Evolutionary conservation across 306 rosid genomes (phyloP).

Genomic region (Cucurbita pepo): DNA sequence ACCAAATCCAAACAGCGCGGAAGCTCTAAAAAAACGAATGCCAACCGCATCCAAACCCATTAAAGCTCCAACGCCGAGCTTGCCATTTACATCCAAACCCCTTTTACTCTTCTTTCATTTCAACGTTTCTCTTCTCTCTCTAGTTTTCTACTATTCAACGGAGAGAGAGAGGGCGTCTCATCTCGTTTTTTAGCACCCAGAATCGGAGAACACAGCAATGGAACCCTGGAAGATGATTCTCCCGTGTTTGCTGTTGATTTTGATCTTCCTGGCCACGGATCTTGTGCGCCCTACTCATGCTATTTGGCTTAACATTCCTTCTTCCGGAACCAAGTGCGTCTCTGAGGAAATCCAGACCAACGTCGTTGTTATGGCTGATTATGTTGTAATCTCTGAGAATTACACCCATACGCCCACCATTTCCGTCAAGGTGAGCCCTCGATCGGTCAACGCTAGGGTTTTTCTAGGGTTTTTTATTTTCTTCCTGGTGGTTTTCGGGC

Average conservation of each 20-base stretch:
- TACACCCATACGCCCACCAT: conserved; percentile 32
- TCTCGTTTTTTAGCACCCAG: not conserved
- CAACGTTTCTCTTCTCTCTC: not conserved
- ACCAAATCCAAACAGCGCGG: not conserved
- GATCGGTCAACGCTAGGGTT: not conserved
- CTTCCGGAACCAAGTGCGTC: conserved; percentile 62
- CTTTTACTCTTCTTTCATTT: not conserved
- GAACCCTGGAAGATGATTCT: not conserved
- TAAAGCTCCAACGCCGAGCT: not conserved
- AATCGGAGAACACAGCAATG: not conserved
- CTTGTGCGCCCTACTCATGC: conserved; percentile 17
- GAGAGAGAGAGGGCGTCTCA: not conserved
- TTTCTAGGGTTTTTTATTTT: not conserved
- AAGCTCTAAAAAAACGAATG: not conserved
- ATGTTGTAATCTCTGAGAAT: conserved; percentile 37
- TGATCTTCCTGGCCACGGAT: conserved; percentile 12
- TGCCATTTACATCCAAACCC: not conserved
- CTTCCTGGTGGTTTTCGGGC: not conserved
- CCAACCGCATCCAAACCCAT: not conserved
- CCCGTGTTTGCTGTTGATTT: not conserved
- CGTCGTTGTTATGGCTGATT: conserved; percentile 85
- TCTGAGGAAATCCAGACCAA: conserved; percentile 86
- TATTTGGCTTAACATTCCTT: conserved; percentile 42
- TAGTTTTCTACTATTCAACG: not conserved
- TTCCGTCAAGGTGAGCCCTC: conserved; percentile 43